Evolutionary conservation across 2,329 filamentous ascomycete species (phyloP), one percentile per base, ranked within the genome.

Genomic region (Diaporthe citri): DNA sequence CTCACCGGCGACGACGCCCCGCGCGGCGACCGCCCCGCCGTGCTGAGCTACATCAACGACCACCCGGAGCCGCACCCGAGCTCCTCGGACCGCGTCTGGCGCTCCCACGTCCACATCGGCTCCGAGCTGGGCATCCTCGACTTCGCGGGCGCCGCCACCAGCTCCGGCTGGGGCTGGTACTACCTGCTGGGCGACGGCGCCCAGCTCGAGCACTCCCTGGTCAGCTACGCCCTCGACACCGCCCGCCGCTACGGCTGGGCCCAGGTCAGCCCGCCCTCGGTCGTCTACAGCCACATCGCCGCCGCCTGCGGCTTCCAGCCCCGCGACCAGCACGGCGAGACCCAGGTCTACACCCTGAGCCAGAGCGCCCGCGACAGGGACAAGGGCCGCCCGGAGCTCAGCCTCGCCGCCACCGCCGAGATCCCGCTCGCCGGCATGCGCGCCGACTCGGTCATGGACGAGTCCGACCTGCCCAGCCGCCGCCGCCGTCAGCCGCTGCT

Each of bases 81-180:
- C 15, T 78, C 78, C 62, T 84, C 84, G 3, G 85, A 87, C 77
- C 84, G 86, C 74, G 85, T 89, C 9, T 92, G 89, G 89, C 88
- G 91, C 56, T 96, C 94, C 0, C 96, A 98, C 83, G 93, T 97
- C 10, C 90, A 96, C 78, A 96, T 99, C 79, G 97, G 97, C 43
- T 88, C 91, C 6, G 91, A 95, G 80, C 90, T 99, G n/a, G 92
- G 93, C 46, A 89, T 99, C n/a, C 88, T 99, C 70, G 96, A 99
- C 85, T 98, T 99, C 81, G 88, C 93, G 7, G 92, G 90, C 75
- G 95, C 95, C 7, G 93, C 93, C 2, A 92, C 90, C n/a, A 93
- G 95, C 1, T 94, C 93, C 4, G 97, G 97, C 51, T 99, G 96
- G 96, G 97, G 97, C 1, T 99, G 95, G 95, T 99, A 99, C 86